These are phyloP conservation scores for Cercospora canescens DNA, from an alignment of 2,329 filamentous ascomycete genomes.

Conservation along the genomic window DNA sequence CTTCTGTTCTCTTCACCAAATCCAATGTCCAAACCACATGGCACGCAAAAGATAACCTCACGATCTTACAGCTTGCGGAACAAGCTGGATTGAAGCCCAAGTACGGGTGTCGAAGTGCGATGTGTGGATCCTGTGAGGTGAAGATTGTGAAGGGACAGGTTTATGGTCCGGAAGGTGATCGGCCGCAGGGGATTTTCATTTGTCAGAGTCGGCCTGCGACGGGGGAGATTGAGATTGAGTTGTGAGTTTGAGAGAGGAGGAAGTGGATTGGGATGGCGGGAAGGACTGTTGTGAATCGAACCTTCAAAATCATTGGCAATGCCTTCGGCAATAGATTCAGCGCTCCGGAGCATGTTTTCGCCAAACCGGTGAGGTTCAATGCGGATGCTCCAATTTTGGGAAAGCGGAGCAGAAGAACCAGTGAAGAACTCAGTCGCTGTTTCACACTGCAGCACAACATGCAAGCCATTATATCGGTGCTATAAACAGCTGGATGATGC, in stretches of 20 bases:
- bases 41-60: slow-evolving; percentile 23
- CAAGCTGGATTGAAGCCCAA: slow-evolving; percentile 26
- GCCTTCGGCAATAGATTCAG: too few relatives aligned
- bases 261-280: background rate
- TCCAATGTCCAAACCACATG: slow-evolving; percentile 24
- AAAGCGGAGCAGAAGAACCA: too few relatives aligned
- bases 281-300: too few relatives aligned
- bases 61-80: slow-evolving; percentile 28
- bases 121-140: slow-evolving; percentile 26
- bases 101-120: slow-evolving; percentile 28
- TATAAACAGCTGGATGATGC: too few relatives aligned
- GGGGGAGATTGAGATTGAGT: slow-evolving; percentile 27
- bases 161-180: slow-evolving; percentile 25
- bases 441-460: too few relatives aligned
- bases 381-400: too few relatives aligned
- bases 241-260: slow-evolving; percentile 15
- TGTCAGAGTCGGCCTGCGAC: slow-evolving; percentile 29
- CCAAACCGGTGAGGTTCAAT: too few relatives aligned
- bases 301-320: too few relatives aligned
- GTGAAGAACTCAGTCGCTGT: too few relatives aligned
- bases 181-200: slow-evolving; percentile 27
- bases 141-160: slow-evolving; percentile 28
- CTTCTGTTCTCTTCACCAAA: slow-evolving; percentile 23
- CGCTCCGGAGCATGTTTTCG: too few relatives aligned
- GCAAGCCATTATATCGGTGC: too few relatives aligned